Conservation (phyloP, 202 grass and related monocot species). For the Hordeum pubiflorum region DNA sequence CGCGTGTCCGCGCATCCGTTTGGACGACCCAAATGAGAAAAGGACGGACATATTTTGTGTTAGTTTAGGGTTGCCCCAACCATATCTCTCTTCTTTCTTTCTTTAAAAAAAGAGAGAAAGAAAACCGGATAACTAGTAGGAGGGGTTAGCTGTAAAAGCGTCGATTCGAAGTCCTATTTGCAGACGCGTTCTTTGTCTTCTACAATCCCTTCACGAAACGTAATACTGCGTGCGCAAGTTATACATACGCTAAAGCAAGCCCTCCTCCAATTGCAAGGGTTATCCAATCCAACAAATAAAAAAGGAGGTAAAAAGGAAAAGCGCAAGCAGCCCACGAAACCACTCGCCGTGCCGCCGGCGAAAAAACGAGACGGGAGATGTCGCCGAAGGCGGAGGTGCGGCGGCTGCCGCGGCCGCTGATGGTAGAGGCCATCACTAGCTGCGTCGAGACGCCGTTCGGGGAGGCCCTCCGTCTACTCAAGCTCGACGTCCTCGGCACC, state of each 20-base stretch:
- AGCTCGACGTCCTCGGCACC: constrained; percentile 76
- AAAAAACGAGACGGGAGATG: neutral
- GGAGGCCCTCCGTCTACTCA: constrained; percentile 52
- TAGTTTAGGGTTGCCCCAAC: too few species aligned
- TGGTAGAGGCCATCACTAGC: constrained; percentile 26
- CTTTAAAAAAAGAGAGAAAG: too few species aligned
- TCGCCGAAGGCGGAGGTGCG: neutral
- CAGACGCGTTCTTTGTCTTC: neutral
- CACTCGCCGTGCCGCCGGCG: constrained; percentile 3
- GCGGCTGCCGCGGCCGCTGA: constrained; percentile 26
- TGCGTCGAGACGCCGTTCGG: constrained; percentile 44
- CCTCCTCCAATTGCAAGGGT: neutral
- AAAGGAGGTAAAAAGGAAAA: neutral
- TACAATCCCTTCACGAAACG: neutral
- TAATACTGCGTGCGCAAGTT: neutral
- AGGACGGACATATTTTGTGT: too few species aligned
- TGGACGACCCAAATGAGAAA: too few species aligned
- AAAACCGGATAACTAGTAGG: too few species aligned
- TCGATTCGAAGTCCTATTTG: neutral
- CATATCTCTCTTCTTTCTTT: too few species aligned
- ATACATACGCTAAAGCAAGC: constrained; percentile 9
- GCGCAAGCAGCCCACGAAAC: neutral
- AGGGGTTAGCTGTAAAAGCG: neutral
- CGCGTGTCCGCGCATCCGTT: too few species aligned
- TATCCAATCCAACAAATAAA: neutral